Evolutionary conservation across 306 rosid species (phyloP).

Genomic region (Dryas drummondii): DNA sequence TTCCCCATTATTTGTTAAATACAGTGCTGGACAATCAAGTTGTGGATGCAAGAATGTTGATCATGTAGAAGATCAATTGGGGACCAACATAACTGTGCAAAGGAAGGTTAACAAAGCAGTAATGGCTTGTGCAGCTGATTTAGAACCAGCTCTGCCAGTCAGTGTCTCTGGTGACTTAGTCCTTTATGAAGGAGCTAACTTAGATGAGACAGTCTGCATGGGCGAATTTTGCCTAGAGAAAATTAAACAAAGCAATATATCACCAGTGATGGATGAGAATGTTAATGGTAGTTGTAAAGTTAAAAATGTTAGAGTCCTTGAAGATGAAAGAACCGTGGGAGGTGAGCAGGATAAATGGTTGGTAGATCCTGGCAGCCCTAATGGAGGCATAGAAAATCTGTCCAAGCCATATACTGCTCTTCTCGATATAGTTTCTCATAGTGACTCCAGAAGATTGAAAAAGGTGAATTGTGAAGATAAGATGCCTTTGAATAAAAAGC

Average conservation of each 20-base stretch:
- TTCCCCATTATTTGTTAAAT: conserved; percentile 5
- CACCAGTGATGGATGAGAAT: conserved; percentile 12
- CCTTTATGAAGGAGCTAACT: conserved; percentile 8
- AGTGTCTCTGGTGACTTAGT: conserved; percentile 15
- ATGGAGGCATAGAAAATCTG: conserved; percentile 12
- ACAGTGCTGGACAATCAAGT: conserved; percentile 6
- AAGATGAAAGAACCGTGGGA: conserved; percentile 22
- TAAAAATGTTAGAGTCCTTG: neutral
- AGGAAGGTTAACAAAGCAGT: neutral
- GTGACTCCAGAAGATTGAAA: neutral
- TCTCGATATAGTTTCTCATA: conserved; percentile 8
- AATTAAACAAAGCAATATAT: neutral
- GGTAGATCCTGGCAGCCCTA: conserved; percentile 10
- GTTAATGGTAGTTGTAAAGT: conserved; percentile 3
- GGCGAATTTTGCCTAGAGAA: neutral
- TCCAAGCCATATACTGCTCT: neutral
- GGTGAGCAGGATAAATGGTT: conserved; percentile 16
- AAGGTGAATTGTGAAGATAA: conserved; percentile 1
- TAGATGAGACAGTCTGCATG: conserved; percentile 11
- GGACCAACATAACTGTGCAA: neutral
- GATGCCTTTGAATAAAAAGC: conserved; percentile 9
- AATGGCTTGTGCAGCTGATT: conserved; percentile 9
- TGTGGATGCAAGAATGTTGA: conserved; percentile 9
- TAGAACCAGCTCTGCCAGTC: conserved; percentile 6
- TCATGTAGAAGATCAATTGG: conserved; percentile 11